Percentiles rank a stretch among this genome's conserved stretches.
Conservation (phyloP, 495 filamentous ascomycete genomes). For the Tuber brumale region DNA sequence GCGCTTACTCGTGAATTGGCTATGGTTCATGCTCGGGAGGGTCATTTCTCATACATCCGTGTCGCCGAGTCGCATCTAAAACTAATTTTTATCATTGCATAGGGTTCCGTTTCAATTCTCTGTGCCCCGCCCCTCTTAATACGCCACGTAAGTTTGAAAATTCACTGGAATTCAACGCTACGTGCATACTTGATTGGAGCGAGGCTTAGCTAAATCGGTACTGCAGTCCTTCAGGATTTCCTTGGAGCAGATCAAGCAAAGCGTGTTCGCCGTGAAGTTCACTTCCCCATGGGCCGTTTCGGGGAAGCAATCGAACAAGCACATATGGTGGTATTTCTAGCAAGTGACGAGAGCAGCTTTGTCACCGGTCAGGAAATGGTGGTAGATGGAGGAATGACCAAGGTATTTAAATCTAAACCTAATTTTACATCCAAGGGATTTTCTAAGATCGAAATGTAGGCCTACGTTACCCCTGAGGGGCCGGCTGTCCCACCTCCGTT, state of each 20-base stretch:
- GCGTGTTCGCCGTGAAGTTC: slow-evolving; percentile 77
- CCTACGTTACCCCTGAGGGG: slow-evolving; percentile 89
- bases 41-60: slow-evolving; percentile 34
- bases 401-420: slow-evolving; percentile 45
- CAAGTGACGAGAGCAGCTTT: slow-evolving; percentile 89
- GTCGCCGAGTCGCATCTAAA: not conserved
- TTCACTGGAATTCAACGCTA: not conserved
- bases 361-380: slow-evolving; percentile 89
- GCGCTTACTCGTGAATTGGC: slow-evolving; percentile 76
- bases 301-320: slow-evolving; percentile 95
- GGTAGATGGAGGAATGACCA: slow-evolving; percentile 95
- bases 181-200: not conserved
- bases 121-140: slow-evolving; percentile 92
- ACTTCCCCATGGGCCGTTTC: slow-evolving; percentile 92
- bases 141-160: slow-evolving; percentile 45
- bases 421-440: not conserved
- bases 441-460: slow-evolving; percentile 44
- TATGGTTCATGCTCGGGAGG: slow-evolving; percentile 79
- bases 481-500: slow-evolving; percentile 60
- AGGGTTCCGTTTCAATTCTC: slow-evolving; percentile 73
- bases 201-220: slow-evolving; percentile 14
- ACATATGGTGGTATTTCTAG: slow-evolving; percentile 86
- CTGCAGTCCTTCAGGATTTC: slow-evolving; percentile 77
- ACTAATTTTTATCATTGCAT: slow-evolving; percentile 4
- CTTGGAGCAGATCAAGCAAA: slow-evolving; percentile 83